Base-by-base conservation (phyloP, 1,284 basidiomycete genomes). In the Grifola frondosa region DNA sequence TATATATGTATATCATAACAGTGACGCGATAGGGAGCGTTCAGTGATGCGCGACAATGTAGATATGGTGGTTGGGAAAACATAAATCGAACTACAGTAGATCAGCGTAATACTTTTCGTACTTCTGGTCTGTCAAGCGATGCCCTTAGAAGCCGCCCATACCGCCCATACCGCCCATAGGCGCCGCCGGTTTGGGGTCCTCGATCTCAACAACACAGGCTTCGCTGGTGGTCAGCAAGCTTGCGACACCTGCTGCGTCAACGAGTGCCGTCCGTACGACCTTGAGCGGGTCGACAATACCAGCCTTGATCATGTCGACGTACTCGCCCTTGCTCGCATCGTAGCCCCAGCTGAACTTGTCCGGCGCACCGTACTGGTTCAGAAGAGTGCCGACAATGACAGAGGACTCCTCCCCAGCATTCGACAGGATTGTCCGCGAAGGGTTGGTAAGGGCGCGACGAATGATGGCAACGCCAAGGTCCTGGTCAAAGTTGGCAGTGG, bases 321-420 rank as follows among this genome's bases (percentile, higher is more conserved):
- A 97, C 71, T 96, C 88, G 49, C 89, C 90, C 68, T 88, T 88
- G 61, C 81, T 78, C 31, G 94, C 93, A 57, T 98, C 93, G 71
- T 97, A 98, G 8, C 95, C 95, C 82, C 77, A 86, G 37, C 79
- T 69, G 67, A 95, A 95, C 64, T 88, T 78, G 61, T 84, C 84
- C 6, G 71, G 57, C 1, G 62, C 47, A 11, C 78, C 84, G 60
- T 90, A 88, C 62, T 85, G 75, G 52, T 77, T 73, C 32, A 92
- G 67, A 5, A 97, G 75, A 17, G 82, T 86, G 35, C 96, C 96
- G 37, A 97, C 91, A 45, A 98, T 91, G 39, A 99, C 94, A 46
- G 83, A 84, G 3, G 91, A 80, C 69, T 98, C 96, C 71, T 97
- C 94, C 37, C 95, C 96, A 6, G 96, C 95, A 65, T 99, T 98